Conservation (phyloP, 2,329 filamentous ascomycete genomes). For the Fusarium globosum region DNA sequence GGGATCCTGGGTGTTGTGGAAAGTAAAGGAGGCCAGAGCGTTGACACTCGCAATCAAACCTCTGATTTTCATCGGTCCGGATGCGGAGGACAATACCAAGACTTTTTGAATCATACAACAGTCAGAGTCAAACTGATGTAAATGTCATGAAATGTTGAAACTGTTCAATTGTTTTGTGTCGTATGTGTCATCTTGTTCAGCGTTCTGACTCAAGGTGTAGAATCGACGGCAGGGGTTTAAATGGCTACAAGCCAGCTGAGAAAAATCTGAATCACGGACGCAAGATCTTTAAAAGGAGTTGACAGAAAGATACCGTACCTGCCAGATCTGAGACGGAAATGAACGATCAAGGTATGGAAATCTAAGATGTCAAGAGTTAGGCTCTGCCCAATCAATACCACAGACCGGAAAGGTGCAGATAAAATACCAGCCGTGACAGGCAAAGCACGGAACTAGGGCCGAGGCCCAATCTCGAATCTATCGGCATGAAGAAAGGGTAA, state of each 20-base stretch:
- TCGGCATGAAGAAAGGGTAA: conserved; percentile 15
- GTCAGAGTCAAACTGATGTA: background rate
- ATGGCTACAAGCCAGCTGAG: conserved; percentile 6
- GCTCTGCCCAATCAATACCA: conserved; percentile 31
- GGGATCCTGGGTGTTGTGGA: conserved; percentile 32
- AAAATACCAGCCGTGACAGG: conserved; percentile 18
- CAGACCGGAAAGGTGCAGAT: conserved; percentile 13
- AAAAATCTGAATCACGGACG: conserved; percentile 17
- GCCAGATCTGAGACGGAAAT: conserved; percentile 40
- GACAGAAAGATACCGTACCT: conserved; percentile 8
- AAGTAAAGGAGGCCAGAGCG: conserved; percentile 31
- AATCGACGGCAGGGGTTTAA: conserved; percentile 12
- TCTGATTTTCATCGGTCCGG: conserved; percentile 29
- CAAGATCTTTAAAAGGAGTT: conserved; percentile 19
- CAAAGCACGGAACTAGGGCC: conserved; percentile 31
- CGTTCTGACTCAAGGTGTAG: conserved; percentile 10
- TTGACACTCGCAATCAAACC: conserved; percentile 39
- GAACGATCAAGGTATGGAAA: conserved; percentile 33
- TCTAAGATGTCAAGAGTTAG: conserved; percentile 36
- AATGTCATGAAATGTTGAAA: background rate
- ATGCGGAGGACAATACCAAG: conserved; percentile 7
- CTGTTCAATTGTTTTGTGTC: conserved; percentile 5
- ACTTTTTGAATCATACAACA: conserved; percentile 1
- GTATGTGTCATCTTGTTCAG: background rate
- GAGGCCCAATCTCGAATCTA: conserved; percentile 30